Evolutionary conservation across 2,329 filamentous ascomycete genomes (phyloP).

Genomic region (Trichoderma semiorbis): DNA sequence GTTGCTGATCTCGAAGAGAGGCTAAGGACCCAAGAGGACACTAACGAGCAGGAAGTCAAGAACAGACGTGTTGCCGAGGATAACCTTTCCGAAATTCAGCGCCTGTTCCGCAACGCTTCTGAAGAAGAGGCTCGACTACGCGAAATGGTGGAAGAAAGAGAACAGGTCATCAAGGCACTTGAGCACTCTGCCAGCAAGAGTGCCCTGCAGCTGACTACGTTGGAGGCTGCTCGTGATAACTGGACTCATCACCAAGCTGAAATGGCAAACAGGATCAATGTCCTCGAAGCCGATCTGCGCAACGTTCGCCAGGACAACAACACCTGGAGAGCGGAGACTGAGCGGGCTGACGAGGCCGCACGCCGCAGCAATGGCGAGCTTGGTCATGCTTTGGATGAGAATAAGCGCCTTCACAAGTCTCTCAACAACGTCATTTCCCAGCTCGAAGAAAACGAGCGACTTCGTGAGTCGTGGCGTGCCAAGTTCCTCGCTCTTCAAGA

Average conservation of each 20-base stretch:
- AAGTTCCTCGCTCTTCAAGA: constrained; percentile 85
- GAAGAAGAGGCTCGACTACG: constrained; percentile 69
- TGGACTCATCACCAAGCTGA: constrained; percentile 53
- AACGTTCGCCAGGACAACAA: constrained; percentile 54
- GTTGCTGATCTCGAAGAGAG: constrained; percentile 68
- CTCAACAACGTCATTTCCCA: constrained; percentile 73
- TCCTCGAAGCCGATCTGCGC: constrained; percentile 52
- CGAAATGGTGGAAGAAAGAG: constrained; percentile 64
- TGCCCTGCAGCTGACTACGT: constrained; percentile 59
- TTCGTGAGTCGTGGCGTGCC: constrained; percentile 77
- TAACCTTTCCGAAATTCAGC: constrained; percentile 67
- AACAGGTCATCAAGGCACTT: constrained; percentile 60
- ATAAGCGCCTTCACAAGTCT: constrained; percentile 70
- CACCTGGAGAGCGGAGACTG: constrained; percentile 61
- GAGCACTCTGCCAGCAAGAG: constrained; percentile 55
- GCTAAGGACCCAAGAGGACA: constrained; percentile 59
- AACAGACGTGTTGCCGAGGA: constrained; percentile 67
- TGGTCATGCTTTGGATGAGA: constrained; percentile 51
- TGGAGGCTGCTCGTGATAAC: constrained; percentile 64
- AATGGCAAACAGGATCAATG: constrained; percentile 52
- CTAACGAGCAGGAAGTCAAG: constrained; percentile 61
- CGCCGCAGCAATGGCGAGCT: constrained; percentile 50
- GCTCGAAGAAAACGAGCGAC: constrained; percentile 78
- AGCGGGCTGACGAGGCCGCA: constrained; percentile 52
- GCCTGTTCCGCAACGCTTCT: constrained; percentile 64